Evolutionary conservation across 1,139 yeast genomes (phyloP), one percentile per base, ranked within the genome.

Genomic region (Kodamaea sp.): DNA sequence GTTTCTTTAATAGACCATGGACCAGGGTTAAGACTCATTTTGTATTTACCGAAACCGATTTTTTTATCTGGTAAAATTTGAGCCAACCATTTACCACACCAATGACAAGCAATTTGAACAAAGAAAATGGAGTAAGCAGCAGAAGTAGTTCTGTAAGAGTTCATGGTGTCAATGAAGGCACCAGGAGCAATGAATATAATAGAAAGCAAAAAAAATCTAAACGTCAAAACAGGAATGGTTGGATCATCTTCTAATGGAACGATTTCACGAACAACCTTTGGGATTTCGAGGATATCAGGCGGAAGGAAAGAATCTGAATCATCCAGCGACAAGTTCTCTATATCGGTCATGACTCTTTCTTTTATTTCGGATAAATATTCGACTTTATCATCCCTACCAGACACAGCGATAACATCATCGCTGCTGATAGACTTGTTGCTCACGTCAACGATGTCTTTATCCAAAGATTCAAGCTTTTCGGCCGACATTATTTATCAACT

Each of bases 1-100:
- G 73, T 62, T 47, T 72, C 77, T 38, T 70, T 69, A 25, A 70
- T 63, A 2, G 73, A 56, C 75, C 75, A 71, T 1, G 76, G 76
- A 1, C 74, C 72, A 0, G 76, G 75, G 40, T 70, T 70, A 30
- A 69, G 46, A 36, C 52, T 54, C 44, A 67, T 57, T 27, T 47
- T 46, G 32, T 48, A 48, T 2, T 51, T 43, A 4, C 53, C 43
- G 6, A 54, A 48, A 7, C 48, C 50, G 6, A 67, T 47, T 8
- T 45, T 42, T 33, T 51, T 56, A 8, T 49, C 41, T 1, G 75
- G 75, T 4, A 69, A 45, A 0, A 53, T 54, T 25, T 41, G 44
- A 0, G 77, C 70, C 30, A 70, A 42, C 58, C 63, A 65, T 39
- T 64, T 58, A 1, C 76, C 76, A n/a, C 59, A 49, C 58, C 73